Evolutionary conservation across 139 green algal species (phyloP), one percentile per base, ranked within the genome.

Genomic region (Spirogloea muscicola): DNA sequence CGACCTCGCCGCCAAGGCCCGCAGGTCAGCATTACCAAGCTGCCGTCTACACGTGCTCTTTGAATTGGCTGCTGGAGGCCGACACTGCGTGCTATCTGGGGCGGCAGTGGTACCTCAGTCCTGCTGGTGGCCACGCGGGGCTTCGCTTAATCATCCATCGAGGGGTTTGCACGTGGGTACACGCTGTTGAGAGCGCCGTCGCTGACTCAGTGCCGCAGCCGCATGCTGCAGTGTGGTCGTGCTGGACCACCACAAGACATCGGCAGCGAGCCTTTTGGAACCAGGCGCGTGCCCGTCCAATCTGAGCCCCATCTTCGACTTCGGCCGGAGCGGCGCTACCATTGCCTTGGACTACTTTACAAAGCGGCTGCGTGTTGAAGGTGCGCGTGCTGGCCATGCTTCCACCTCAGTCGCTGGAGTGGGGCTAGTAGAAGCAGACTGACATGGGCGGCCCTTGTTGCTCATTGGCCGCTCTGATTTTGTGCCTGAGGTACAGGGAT

Each of bases 221-320:
- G 59, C 2, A 13, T 63, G 82, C 44, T 46, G 43, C 31, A 81
- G 66, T 18, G 62, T 85, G n/a, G 52, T 84, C 25, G 73, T 91
- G 3, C 40, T 91, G 67, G 87, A 91, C 63, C 87, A 91, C 52
- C 87, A 91, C 70, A 91, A 91, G 58, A 91, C 86, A 0, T 85
- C 86, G 6, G 44, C 59, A 7, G 87, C 86, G n/a, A 59, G 67
- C 29, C 75, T 91, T 2, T 46, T 42, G 6, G 31, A 3, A 1
- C 37, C 41, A 2, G 38, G 63, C 4, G 9, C 27, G 7, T 33
- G 40, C 27, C 58, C 61, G n/a, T 4, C 49, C 6, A 84, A 81
- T 44, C 49, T 91, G 40, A 62, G 86, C 21, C 49, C 82, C 3
- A 4, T 52, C 2, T 66, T 91, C 66, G 87, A 91, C 78, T 87